A percentile compares a stretch with the other conserved stretches of the same genome.
Evolutionary conservation across 108 stramenopile genomes (phyloP).

Genomic region (Pseudonitzschia pungens): DNA sequence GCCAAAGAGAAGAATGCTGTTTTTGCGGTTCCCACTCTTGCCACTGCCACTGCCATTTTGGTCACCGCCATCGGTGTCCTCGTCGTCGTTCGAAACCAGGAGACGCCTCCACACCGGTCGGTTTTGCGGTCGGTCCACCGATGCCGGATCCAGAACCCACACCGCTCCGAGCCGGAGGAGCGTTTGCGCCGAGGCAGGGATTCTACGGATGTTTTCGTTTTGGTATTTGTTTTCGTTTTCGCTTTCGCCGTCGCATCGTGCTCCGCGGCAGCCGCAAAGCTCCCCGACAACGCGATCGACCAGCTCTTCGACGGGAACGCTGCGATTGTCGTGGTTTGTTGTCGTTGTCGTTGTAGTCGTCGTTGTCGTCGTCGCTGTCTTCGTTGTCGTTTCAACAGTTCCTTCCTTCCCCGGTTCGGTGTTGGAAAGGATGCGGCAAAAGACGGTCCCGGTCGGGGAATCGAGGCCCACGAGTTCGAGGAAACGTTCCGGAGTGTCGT

Average conservation of each 20-base stretch:
- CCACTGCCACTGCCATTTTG: neutral
- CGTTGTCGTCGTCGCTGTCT: neutral
- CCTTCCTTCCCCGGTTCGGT: too few relatives aligned
- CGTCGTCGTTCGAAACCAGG: neutral
- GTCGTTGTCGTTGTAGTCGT: neutral
- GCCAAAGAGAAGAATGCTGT: neutral
- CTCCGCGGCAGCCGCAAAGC: too few relatives aligned
- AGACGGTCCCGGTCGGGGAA: constrained; percentile 9
- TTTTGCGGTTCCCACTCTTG: neutral
- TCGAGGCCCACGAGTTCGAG: constrained; percentile 12
- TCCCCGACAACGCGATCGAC: neutral
- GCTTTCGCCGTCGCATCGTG: neutral
- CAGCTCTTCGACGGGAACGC: neutral
- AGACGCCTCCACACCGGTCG: constrained; percentile 10
- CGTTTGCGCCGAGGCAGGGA: neutral
- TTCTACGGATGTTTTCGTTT: neutral
- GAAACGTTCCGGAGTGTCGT: neutral
- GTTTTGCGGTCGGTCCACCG: constrained; percentile 21
- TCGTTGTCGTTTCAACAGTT: too few relatives aligned
- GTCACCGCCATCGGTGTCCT: neutral
- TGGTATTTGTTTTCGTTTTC: neutral
- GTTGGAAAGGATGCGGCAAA: neutral
- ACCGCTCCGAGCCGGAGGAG: constrained; percentile 15
- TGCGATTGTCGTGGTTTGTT: neutral
- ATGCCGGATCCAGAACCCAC: constrained; percentile 17